These are phyloP conservation scores for Sporisorium reilianum DNA, from an alignment of 1,284 basidiomycete genomes.

Conservation along the genomic window DNA sequence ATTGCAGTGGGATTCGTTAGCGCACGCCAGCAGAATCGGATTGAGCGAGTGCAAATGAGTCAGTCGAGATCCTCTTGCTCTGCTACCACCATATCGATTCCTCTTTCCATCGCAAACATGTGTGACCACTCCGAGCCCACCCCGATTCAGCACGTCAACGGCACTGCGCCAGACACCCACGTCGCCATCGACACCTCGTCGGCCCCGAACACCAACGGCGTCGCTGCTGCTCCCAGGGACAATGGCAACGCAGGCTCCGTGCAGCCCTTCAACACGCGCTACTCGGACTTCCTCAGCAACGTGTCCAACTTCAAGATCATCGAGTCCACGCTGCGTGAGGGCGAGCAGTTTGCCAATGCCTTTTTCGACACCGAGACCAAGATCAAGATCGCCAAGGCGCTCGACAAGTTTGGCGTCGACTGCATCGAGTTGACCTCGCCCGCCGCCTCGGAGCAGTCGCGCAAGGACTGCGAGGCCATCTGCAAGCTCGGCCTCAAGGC, in stretches of 20 bases:
- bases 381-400: conserved; percentile 94
- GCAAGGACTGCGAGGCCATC: conserved; percentile 95
- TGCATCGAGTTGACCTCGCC: conserved; percentile 99
- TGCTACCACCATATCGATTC: conserved; percentile 9
- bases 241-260: conserved; percentile 44
- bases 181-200: conserved; percentile 59
- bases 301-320: conserved; percentile 78
- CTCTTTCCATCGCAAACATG: conserved; percentile 29
- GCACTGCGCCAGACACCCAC: conserved; percentile 58
- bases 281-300: conserved; percentile 67
- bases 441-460: conserved; percentile 95
- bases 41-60: not conserved
- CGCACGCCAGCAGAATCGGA: too few species aligned
- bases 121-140: conserved; percentile 53
- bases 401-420: conserved; percentile 81
- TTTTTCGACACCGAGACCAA: conserved; percentile 99
- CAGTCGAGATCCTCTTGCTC: not conserved
- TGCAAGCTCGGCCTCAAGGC: conserved; percentile 98
- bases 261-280: conserved; percentile 59
- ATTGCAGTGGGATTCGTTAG: too few species aligned
- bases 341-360: conserved; percentile 97
- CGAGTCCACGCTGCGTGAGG: conserved; percentile 96
- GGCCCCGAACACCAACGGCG: conserved; percentile 37
- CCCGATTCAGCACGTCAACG: conserved; percentile 58
- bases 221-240: conserved; percentile 29